These are phyloP conservation scores for Exophiala xenobiotica DNA, from an alignment of 2,329 filamentous ascomycete species.

Conservation along the genomic window DNA sequence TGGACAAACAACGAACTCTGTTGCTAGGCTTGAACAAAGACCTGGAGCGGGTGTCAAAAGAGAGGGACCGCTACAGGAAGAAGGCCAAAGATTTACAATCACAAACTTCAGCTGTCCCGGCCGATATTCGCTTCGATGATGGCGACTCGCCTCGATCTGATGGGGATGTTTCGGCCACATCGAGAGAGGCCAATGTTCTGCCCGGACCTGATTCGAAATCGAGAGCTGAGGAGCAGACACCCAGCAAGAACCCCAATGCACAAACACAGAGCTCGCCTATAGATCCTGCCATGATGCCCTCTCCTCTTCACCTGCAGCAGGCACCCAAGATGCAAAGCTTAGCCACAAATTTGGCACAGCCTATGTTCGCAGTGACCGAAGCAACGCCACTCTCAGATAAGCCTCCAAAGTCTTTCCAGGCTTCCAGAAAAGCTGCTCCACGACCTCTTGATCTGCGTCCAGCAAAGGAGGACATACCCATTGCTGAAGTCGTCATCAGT, in stretches of 20 bases:
- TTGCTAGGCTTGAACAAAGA: constrained; percentile 93
- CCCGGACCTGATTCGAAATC: constrained; percentile 6
- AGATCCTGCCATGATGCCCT: constrained; percentile 26
- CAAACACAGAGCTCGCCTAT: constrained; percentile 18
- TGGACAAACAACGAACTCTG: constrained; percentile 94
- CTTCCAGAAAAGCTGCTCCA: constrained; percentile 78
- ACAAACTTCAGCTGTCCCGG: constrained; percentile 40
- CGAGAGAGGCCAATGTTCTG: constrained; percentile 1
- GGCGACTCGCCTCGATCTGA: constrained; percentile 26
- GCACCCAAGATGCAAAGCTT: constrained; percentile 17
- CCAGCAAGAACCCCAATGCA: constrained; percentile 1
- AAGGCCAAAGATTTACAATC: constrained; percentile 75
- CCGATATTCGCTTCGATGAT: constrained; percentile 32
- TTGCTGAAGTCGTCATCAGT: constrained; percentile 13
- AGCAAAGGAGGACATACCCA: constrained; percentile 32
- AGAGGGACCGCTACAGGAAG: constrained; percentile 90
- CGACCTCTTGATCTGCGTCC: constrained; percentile 73
- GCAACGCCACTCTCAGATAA: constrained; percentile 45
- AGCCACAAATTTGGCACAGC: constrained; percentile 21
- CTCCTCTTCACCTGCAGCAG: constrained; percentile 23
- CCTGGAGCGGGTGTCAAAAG: constrained; percentile 82
- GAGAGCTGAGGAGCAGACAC: constrained; percentile 8
- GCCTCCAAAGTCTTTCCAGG: constrained; percentile 55
- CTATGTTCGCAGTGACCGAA: constrained; percentile 25
- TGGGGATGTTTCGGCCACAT: constrained; percentile 26